Percentiles rank a stretch among this genome's conserved stretches.
These are phyloP conservation scores for Colletotrichum kahawae DNA, from an alignment of 2,329 filamentous ascomycete species.

Conservation along the genomic window DNA sequence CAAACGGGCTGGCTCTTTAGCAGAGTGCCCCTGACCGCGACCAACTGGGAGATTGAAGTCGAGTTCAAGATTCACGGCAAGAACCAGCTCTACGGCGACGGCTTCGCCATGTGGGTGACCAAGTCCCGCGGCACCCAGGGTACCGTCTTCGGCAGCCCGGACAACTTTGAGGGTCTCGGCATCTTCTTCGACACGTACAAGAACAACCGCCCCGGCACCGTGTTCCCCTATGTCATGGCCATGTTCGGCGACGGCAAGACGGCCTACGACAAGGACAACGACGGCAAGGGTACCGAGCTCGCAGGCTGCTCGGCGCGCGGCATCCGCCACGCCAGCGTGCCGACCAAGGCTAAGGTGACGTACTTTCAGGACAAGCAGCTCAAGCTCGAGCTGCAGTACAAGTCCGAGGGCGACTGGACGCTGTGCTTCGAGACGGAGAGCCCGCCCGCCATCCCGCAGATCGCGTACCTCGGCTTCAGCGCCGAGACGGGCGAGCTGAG, in stretches of 20 bases:
- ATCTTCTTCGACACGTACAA: constrained; percentile 99
- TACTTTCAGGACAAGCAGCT: constrained; percentile 97
- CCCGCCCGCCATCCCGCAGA: constrained; percentile 78
- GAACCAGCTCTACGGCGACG: constrained; percentile 91
- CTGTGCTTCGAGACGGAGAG: constrained; percentile 81
- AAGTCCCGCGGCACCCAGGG: constrained; percentile 85
- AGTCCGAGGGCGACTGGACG: constrained; percentile 85
- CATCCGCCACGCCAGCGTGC: constrained; percentile 77
- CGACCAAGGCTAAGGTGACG: constrained; percentile 86
- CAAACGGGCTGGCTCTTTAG: constrained; percentile 95
- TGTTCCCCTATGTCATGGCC: constrained; percentile 98
- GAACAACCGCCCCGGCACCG: constrained; percentile 94
- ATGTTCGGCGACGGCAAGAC: constrained; percentile 95
- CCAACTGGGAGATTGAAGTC: constrained; percentile 97
- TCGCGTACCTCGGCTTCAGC: constrained; percentile 77
- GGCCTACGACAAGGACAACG: constrained; percentile 88
- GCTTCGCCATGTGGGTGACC: constrained; percentile 97
- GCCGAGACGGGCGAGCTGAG: constrained; percentile 95
- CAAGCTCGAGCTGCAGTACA: constrained; percentile 93
- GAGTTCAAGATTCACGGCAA: constrained; percentile 94
- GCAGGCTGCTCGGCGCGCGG: constrained; percentile 95
- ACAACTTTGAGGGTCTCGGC: constrained; percentile 92
- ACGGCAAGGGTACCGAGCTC: constrained; percentile 91
- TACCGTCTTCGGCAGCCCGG: constrained; percentile 84
- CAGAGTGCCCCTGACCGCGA: constrained; percentile 90